Evolutionary conservation across 768 basidiomycete genomes (phyloP).

Genomic region (Mycena venus): DNA sequence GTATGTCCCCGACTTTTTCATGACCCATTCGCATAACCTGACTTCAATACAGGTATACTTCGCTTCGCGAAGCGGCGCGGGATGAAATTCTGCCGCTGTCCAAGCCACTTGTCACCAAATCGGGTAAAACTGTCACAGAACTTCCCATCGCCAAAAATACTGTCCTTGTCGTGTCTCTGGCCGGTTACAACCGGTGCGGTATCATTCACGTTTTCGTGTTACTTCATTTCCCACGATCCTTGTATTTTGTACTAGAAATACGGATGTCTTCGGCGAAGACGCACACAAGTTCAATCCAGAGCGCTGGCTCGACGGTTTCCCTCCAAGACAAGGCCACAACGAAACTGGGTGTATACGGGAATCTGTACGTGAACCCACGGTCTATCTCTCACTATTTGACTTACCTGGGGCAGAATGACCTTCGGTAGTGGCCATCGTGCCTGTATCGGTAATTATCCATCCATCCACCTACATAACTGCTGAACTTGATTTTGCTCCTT

Average conservation of each 20-base stretch:
- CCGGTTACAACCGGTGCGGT: slow-evolving; percentile 64
- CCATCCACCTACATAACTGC: background rate
- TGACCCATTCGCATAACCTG: background rate
- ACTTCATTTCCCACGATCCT: background rate
- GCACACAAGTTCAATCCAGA: slow-evolving; percentile 69
- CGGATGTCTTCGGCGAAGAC: slow-evolving; percentile 68
- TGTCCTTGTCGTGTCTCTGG: slow-evolving; percentile 65
- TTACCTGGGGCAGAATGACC: slow-evolving; percentile 48
- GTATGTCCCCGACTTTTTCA: background rate
- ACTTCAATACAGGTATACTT: background rate
- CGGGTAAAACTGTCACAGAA: slow-evolving; percentile 57
- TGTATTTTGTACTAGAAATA: slow-evolving; percentile 49
- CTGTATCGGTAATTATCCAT: slow-evolving; percentile 47
- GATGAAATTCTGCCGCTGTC: slow-evolving; percentile 75
- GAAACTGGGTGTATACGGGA: slow-evolving; percentile 61
- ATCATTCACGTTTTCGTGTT: background rate
- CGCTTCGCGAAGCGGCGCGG: slow-evolving; percentile 45
- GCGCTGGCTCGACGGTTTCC: slow-evolving; percentile 61
- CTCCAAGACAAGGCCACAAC: slow-evolving; percentile 48
- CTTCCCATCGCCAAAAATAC: slow-evolving; percentile 65
- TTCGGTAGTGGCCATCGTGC: slow-evolving; percentile 63
- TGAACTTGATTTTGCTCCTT: background rate
- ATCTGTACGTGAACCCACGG: slow-evolving; percentile 53
- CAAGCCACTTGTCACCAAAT: slow-evolving; percentile 60
- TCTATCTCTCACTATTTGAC: background rate